Base-by-base conservation (phyloP, 108 stramenopile genomes). In the Nitzschia palea region DNA sequence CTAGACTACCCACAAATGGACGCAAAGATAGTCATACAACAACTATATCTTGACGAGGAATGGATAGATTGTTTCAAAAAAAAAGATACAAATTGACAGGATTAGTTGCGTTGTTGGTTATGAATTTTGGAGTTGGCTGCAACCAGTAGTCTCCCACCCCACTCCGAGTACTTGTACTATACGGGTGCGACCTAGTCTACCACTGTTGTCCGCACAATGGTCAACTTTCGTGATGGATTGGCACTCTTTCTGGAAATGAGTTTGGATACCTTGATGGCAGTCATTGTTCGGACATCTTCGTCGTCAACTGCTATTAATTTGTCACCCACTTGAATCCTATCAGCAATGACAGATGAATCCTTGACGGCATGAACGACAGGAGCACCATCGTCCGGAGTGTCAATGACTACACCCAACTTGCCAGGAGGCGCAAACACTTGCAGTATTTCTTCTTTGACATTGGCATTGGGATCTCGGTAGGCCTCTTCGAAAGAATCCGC, bases 331-430 rank as follows among this genome's bases (percentile, higher is more conserved):
- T 74, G 71, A 8, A 95, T 79, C 56, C 86, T 76, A 56, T 86
- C 82, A 0, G 85, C 82, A 57, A 95, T 91, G 18, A 87, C 80
- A 48, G 87, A 87, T 3, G 84, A 74, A 44, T 95, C 94, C 72
- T 92, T 93, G 55, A 95, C 86, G 3, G 87, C 85, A 74, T 95
- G 94, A 14, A 95, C 88, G 15, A 89, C 80, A 1, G 94, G 94
- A 33, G 90, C 91, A 18, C 87, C 86, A 44, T 90, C 84, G 70
- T 90, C 76, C 43, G 94, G 91, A 23, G 94, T 91, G 60, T 95
- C 94, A 78, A 95, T 90, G 30, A 95, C 91, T 34, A 95, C 89
- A 23, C 94, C 94, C 20, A 95, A 78, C 64, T 95, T 95, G 29
- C 94, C 94, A 3, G 91, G 63, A 0, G 94, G 94, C 29, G 94